These are phyloP conservation scores for Globisporangium emineosum DNA, from an alignment of 352 stramenopile species.

Conservation along the genomic window DNA sequence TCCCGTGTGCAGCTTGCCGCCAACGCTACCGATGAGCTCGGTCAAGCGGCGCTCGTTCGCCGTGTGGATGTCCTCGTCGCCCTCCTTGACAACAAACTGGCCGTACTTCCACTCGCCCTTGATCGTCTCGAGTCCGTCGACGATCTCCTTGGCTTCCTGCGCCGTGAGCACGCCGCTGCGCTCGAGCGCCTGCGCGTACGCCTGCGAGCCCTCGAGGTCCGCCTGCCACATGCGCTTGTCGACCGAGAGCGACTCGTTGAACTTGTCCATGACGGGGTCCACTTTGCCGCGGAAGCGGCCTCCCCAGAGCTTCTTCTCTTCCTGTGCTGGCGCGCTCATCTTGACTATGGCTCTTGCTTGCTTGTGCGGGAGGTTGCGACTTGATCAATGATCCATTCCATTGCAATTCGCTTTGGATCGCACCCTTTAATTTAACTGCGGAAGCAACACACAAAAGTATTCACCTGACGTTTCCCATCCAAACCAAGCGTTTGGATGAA, in stretches of 20 bases:
- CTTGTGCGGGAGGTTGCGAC: not conserved
- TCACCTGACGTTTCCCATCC: not conserved
- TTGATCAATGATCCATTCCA: not conserved
- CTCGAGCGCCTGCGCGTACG: constrained; percentile 91
- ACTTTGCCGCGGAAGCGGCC: constrained; percentile 94
- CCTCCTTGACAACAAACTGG: constrained; percentile 86
- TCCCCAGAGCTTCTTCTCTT: constrained; percentile 87
- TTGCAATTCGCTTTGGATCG: not conserved
- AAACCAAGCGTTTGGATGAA: not conserved
- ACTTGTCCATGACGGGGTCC: constrained; percentile 97
- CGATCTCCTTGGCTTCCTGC: constrained; percentile 84
- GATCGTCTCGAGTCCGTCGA: constrained; percentile 85
- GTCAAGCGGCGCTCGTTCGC: constrained; percentile 98
- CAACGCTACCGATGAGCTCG: constrained; percentile 95
- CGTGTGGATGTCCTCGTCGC: constrained; percentile 99
- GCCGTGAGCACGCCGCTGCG: constrained; percentile 92
- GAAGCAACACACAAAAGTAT: not conserved
- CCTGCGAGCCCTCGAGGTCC: constrained; percentile 95
- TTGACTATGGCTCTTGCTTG: not conserved
- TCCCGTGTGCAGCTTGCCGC: constrained; percentile 97
- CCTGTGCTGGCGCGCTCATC: constrained; percentile 28
- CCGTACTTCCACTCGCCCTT: constrained; percentile 84
- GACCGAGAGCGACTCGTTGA: constrained; percentile 98
- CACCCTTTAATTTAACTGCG: not conserved
- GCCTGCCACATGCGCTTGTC: constrained; percentile 97